Evolutionary conservation across 116 monocot species (phyloP), one percentile per base, ranked within the genome.

Genomic region (Cymodocea nodosa): DNA sequence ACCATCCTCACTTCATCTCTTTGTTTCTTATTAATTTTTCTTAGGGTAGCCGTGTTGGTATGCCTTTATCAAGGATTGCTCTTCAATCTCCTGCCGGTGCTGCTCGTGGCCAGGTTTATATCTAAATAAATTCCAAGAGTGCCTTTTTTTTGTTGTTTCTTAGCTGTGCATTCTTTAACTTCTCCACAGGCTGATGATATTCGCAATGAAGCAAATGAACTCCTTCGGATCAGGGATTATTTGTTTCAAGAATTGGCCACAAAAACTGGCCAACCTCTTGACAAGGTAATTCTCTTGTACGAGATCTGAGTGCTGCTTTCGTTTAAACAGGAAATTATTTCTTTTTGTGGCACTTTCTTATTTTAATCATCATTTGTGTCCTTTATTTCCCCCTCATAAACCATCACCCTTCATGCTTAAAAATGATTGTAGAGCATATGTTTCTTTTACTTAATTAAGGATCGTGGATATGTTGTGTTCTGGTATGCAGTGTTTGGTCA

Each of bases 81-180:
- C 81, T 91, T 54, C 97, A 90, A 55, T 85, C 90, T 23, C 97
- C 91, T 69, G 91, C 88, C 64, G 97, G 91, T 70, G 83, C 90
- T 72, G 91, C 97, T 64, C 87, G 85, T 60, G 97, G 97, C 57
- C 87, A 90, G 97, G 97, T 95, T 70, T 81, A 40, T 13, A 34
- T n/a, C 6, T 49, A 8, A 44, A 19, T 6, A 19, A 63, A 20
- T 8, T 12, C 16, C 14, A 63, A 12, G 39, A 63, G 18, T 9
- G n/a, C 19, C 23, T 19, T 15, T n/a, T 11, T 35, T 22, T 30
- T 1, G 30, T 3, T 40, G 39, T 20, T 39, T 63, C 18, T 63
- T 0, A 19, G 44, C 15, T 20, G 17, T 20, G 52, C 15, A 50
- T 49, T 48, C 50, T 48, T 19, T 6, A 17, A 52, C 30, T 71